Evolutionary conservation across 345 rosid genomes (phyloP), one percentile per base, ranked within the genome.

Genomic region (Eucalyptus coolabah): DNA sequence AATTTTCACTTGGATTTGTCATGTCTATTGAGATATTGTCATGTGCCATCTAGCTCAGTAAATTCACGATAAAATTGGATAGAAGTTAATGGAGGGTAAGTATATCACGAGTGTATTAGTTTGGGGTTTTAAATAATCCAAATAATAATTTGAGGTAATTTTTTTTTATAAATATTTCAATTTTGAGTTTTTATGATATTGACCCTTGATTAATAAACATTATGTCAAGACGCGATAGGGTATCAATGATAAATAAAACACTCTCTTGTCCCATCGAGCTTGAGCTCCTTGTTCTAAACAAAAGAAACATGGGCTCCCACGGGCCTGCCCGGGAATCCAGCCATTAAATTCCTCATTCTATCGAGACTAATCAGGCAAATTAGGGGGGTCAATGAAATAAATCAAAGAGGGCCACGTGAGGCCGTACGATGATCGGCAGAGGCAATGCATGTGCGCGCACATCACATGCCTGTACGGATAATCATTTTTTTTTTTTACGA

Each of bases 31-130:
- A 50, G 2, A 12, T 50, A 12, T 50, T 50, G 53, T 50, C 53
- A 50, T 4, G 53, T 50, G 3, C 0, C 3, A 50, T 14, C 6
- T 2, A 50, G 0, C 53, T 50, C 1, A 50, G 3, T 2, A 50
- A 50, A 13, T 50, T 50, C 17, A 50, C 1, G 3, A 13, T 50
- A 13, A 15, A 50, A 15, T 50, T 50, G 6, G 6, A 50, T 1
- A 3, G 6, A 50, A 50, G 17, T 7, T 53, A 53, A 8, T 53
- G 2, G 10, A 53, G 26, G 8, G 24, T 53, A 53, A 53, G 4
- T 53, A 13, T 53, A 53, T 53, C 1, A 53, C 26, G 8, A 8
- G 2, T 7, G 4, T 21, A 53, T 19, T 2, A 4, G 0, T 53
- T 53, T 53, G 2, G 1, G 2, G 1, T 50, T 50, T 50, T 50